Percentiles rank a stretch among this genome's conserved stretches.
phyloP scores from a whole-genome alignment of 306 rosid species.

The Sphenostylis stenocarpa region DNA sequence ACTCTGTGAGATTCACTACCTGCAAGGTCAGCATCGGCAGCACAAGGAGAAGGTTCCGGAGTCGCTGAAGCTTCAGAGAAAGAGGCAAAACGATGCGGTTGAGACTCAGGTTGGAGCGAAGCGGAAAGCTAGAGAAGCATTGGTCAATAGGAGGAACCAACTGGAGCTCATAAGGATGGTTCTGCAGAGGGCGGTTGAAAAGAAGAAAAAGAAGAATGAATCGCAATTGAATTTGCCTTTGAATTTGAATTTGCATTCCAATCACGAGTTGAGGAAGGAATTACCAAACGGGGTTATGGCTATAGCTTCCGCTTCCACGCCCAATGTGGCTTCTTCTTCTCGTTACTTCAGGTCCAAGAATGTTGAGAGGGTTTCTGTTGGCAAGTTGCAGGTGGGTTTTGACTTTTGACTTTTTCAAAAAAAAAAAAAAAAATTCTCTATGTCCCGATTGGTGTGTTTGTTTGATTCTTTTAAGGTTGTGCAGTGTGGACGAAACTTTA shows the following conservation, averaged over 20 bases:
- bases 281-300: slow-evolving; percentile 93
- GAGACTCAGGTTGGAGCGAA: slow-evolving; percentile 65
- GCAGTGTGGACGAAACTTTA: slow-evolving; percentile 49
- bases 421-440: no score
- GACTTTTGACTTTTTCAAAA: slow-evolving; percentile 10
- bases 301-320: slow-evolving; percentile 62
- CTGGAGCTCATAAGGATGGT: slow-evolving; percentile 90
- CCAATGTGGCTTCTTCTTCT: slow-evolving; percentile 61
- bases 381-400: slow-evolving; percentile 59
- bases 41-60: slow-evolving; percentile 81
- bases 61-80: slow-evolving; percentile 76
- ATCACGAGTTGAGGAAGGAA: slow-evolving; percentile 62
- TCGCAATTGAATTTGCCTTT: slow-evolving; percentile 13
- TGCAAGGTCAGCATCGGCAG: slow-evolving; percentile 87
- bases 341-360: slow-evolving; percentile 92
- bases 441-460: slow-evolving; percentile 10
- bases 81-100: slow-evolving; percentile 42
- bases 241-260: slow-evolving; percentile 12
- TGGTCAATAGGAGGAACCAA: slow-evolving; percentile 52
- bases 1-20: slow-evolving; percentile 90
- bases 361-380: slow-evolving; percentile 62
- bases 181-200: slow-evolving; percentile 78
- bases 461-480: slow-evolving; percentile 44
- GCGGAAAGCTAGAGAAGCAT: slow-evolving; percentile 40
- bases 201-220: slow-evolving; percentile 45